A percentile compares a stretch with the other conserved stretches of the same genome.
Conservation (phyloP, 192 early-diverging fungal genomes). For the Mortierella antarctica region DNA sequence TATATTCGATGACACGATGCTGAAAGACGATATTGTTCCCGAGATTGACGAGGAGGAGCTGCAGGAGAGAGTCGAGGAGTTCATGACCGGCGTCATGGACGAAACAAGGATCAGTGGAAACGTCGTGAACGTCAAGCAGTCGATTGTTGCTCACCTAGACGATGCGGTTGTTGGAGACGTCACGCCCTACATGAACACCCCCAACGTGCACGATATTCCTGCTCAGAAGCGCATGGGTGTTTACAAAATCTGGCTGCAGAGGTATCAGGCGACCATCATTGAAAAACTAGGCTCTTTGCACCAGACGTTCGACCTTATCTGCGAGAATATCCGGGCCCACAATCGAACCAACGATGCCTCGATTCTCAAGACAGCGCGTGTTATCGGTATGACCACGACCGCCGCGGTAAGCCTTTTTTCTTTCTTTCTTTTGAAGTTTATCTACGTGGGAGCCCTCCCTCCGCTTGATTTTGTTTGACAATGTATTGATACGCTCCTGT, state of each 20-base stretch:
- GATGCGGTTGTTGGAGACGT: slow-evolving; percentile 27
- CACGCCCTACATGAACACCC: not conserved
- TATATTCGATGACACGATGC: slow-evolving; percentile 39
- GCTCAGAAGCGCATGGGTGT: slow-evolving; percentile 37
- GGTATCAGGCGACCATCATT: slow-evolving; percentile 10
- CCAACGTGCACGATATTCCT: slow-evolving; percentile 50
- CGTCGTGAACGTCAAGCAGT: slow-evolving; percentile 28
- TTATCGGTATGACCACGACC: slow-evolving; percentile 72
- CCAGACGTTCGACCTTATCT: slow-evolving; percentile 22
- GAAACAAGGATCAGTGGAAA: slow-evolving; percentile 15
- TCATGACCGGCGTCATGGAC: slow-evolving; percentile 46
- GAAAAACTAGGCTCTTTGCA: slow-evolving; percentile 15
- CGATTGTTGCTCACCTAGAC: slow-evolving; percentile 32
- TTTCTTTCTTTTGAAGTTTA: not conserved
- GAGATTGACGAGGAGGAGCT: slow-evolving; percentile 65
- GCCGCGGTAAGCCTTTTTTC: slow-evolving; percentile 59
- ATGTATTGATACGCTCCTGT: not conserved
- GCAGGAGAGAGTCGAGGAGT: slow-evolving; percentile 54
- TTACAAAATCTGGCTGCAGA: slow-evolving; percentile 48
- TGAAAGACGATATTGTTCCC: slow-evolving; percentile 49
- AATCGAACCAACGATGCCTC: slow-evolving; percentile 29
- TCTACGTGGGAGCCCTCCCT: not conserved
- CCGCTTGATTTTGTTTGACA: not conserved
- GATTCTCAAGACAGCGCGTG: slow-evolving; percentile 34
- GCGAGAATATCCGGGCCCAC: slow-evolving; percentile 33